phyloP scores from a whole-genome alignment of 441 rosid species.

The Mallotus japonicus region DNA sequence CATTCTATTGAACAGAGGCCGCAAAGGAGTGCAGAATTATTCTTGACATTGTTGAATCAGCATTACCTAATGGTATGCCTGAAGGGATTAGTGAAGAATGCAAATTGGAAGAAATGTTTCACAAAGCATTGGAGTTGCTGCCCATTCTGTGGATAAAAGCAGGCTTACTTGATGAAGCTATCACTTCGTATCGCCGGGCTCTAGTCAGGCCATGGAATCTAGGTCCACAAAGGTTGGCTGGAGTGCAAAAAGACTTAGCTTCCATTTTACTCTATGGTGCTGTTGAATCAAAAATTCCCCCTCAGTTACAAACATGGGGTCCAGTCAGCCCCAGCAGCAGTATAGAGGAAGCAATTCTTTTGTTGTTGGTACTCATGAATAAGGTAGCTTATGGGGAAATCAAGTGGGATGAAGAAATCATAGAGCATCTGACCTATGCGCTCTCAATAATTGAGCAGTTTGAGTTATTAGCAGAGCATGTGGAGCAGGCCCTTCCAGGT shows the following conservation, averaged over 20 bases:
- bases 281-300: conserved; percentile 53
- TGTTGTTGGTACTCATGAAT: conserved; percentile 64
- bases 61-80: conserved; percentile 67
- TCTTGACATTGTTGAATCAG: conserved; percentile 68
- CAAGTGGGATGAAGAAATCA: conserved; percentile 76
- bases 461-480: conserved; percentile 63
- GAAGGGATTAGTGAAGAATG: conserved; percentile 50
- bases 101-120: conserved; percentile 78
- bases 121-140: conserved; percentile 76
- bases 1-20: conserved; percentile 60
- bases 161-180: conserved; percentile 63
- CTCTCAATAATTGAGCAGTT: conserved; percentile 66
- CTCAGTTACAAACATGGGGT: conserved; percentile 40
- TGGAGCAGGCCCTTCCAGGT: conserved; percentile 75
- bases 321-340: conserved; percentile 46
- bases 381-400: conserved; percentile 64
- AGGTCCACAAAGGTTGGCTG: conserved; percentile 65
- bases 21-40: conserved; percentile 81
- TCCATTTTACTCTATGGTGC: conserved; percentile 69
- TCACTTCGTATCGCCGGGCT: conserved; percentile 64
- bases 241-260: conserved; percentile 75
- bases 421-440: conserved; percentile 78
- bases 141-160: conserved; percentile 71
- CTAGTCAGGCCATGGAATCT: conserved; percentile 79
- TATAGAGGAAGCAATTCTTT: conserved; percentile 79